Evolutionary conservation across 106 monocot genomes (phyloP).

Genomic region (Gastrodia elata): DNA sequence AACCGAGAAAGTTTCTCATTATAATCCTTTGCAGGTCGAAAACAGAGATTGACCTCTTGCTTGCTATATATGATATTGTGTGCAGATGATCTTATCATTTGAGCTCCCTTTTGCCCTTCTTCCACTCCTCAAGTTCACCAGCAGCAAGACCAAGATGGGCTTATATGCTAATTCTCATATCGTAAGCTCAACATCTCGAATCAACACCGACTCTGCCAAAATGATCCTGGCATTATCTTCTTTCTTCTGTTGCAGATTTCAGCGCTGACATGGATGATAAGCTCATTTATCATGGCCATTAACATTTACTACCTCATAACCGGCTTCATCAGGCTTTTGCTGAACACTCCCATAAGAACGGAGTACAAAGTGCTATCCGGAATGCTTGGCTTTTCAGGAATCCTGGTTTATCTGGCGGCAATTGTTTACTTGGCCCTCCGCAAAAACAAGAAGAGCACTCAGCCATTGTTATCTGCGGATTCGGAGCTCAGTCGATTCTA

Average conservation of each 20-base stretch:
- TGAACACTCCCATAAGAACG: slow-evolving; percentile 33
- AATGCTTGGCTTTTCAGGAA: slow-evolving; percentile 70
- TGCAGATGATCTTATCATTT: slow-evolving; percentile 97
- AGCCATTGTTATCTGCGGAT: slow-evolving; percentile 38
- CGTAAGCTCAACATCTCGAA: slow-evolving; percentile 31
- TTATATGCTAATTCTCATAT: slow-evolving; percentile 48
- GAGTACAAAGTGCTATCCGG: slow-evolving; percentile 50
- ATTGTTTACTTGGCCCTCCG: slow-evolving; percentile 61
- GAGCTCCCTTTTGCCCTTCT: slow-evolving; percentile 92
- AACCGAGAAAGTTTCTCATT: neutral
- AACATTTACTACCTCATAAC: slow-evolving; percentile 75
- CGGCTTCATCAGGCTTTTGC: slow-evolving; percentile 52
- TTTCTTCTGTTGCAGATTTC: slow-evolving; percentile 42
- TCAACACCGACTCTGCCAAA: neutral
- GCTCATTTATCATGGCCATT: slow-evolving; percentile 72
- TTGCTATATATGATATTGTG: neutral
- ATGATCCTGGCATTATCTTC: neutral
- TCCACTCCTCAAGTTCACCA: slow-evolving; percentile 95
- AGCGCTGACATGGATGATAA: slow-evolving; percentile 67
- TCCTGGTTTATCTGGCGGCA: slow-evolving; percentile 51
- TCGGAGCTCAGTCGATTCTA: slow-evolving; percentile 22
- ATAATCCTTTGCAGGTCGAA: neutral
- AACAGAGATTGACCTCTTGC: neutral
- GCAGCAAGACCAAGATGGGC: slow-evolving; percentile 91
- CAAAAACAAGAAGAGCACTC: slow-evolving; percentile 52